Conservation (phyloP, 2,329 filamentous ascomycete genomes). For the Pseudogymnoascus sp. region DNA sequence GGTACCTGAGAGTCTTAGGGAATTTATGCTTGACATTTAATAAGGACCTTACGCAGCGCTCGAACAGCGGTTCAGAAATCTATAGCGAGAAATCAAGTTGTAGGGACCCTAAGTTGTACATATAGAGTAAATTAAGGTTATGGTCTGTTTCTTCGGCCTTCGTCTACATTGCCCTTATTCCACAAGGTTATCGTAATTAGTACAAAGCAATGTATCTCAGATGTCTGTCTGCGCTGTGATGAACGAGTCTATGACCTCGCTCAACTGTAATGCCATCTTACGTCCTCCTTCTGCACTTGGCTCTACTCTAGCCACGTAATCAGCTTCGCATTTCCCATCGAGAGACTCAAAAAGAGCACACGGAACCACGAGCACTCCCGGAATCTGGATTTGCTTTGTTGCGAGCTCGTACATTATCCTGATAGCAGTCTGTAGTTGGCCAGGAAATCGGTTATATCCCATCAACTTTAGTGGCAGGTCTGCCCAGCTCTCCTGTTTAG, state of each 20-base stretch:
- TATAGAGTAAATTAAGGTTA: too few species aligned
- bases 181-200: too few species aligned
- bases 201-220: background rate
- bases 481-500: conserved; percentile 17
- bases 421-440: conserved; percentile 18
- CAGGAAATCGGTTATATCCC: conserved; percentile 18
- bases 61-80: too few species aligned
- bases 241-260: conserved; percentile 13
- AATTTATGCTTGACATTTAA: too few species aligned
- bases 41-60: too few species aligned
- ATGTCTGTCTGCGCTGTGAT: background rate
- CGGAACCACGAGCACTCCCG: conserved; percentile 16
- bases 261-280: conserved; percentile 18
- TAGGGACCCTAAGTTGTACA: too few species aligned
- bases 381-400: conserved; percentile 15
- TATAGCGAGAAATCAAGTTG: too few species aligned
- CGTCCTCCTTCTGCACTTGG: conserved; percentile 18
- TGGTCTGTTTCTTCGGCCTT: too few species aligned
- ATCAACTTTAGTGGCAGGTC: conserved; percentile 15
- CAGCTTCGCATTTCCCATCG: conserved; percentile 17
- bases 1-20: background rate
- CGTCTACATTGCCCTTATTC: too few species aligned
- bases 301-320: conserved; percentile 19
- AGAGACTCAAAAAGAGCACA: conserved; percentile 18
- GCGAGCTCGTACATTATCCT: conserved; percentile 17